Evolutionary conservation across 345 rosid genomes (phyloP).

Genomic region (Zanthoxylum bungeanum): DNA sequence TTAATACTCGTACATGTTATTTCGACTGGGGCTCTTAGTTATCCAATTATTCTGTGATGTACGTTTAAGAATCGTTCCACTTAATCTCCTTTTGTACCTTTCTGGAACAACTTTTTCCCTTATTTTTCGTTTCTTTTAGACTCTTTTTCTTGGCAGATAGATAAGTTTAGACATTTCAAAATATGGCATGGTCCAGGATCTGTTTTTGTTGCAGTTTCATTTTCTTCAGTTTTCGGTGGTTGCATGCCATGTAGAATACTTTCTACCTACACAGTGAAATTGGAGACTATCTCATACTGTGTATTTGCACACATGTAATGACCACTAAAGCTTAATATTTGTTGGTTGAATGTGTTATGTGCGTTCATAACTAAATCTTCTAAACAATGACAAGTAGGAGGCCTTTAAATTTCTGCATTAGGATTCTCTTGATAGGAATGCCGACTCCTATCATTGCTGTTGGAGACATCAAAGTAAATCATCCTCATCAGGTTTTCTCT

Average conservation of each 20-base stretch:
- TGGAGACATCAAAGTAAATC: no score
- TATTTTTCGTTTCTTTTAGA: not conserved
- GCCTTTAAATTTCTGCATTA: not conserved
- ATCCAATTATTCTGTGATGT: not conserved
- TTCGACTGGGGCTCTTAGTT: not conserved
- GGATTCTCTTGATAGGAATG: slow-evolving; percentile 10
- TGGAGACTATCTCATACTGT: slow-evolving; percentile 80
- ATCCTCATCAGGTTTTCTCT: no score
- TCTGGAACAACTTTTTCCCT: not conserved
- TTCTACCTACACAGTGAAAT: slow-evolving; percentile 32
- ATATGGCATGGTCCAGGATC: slow-evolving; percentile 96
- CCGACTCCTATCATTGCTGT: no score
- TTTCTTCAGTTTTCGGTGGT: slow-evolving; percentile 95
- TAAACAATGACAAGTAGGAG: not conserved
- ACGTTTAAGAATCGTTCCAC: not conserved
- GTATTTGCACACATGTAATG: slow-evolving; percentile 84
- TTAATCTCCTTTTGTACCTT: not conserved
- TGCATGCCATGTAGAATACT: slow-evolving; percentile 75
- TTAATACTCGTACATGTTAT: not conserved
- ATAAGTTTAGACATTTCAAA: slow-evolving; percentile 97
- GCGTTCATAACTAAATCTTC: no score
- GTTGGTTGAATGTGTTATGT: not conserved
- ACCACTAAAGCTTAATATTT: slow-evolving; percentile 10
- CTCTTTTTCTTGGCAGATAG: slow-evolving; percentile 53
- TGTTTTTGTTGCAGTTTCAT: slow-evolving; percentile 78